Evolutionary conservation across 106 monocot genomes (phyloP).

Genomic region (Agapanthus africanus): DNA sequence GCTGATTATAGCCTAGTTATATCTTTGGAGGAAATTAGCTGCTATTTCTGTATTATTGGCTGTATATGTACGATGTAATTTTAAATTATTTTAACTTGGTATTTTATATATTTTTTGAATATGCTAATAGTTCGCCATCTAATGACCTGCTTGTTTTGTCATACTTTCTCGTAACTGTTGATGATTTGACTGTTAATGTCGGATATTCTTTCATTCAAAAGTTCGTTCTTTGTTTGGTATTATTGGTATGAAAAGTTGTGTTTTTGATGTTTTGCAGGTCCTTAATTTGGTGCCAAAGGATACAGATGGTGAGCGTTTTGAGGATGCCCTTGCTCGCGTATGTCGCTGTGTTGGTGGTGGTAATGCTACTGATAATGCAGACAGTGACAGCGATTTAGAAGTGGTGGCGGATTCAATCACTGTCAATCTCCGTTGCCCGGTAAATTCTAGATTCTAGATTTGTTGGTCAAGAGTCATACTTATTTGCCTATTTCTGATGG

Average conservation of each 20-base stretch:
- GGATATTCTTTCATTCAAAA: neutral
- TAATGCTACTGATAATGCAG: constrained; percentile 54
- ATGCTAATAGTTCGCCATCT: neutral
- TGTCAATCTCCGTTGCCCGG: constrained; percentile 83
- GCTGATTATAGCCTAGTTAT: too few species aligned
- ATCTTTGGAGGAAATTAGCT: too few species aligned
- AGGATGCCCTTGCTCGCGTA: constrained; percentile 77
- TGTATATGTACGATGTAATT: neutral
- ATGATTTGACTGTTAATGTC: neutral
- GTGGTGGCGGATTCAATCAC: constrained; percentile 75
- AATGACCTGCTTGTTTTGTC: neutral
- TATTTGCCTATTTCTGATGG: neutral
- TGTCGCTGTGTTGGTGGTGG: constrained; percentile 69
- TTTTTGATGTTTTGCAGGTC: too few species aligned
- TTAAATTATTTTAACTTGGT: too few species aligned
- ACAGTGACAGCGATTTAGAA: constrained; percentile 86
- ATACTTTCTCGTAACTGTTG: too few species aligned
- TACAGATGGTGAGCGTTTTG: constrained; percentile 63
- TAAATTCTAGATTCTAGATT: too few species aligned
- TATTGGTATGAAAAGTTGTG: too few species aligned
- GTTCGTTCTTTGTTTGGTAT: too few species aligned
- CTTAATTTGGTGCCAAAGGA: constrained; percentile 67
- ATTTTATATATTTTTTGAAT: too few species aligned
- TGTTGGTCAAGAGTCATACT: constrained; percentile 3
- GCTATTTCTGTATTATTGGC: too few species aligned